Conservation (phyloP, 2,329 filamentous ascomycete species). For the Exserohilum rostratum region DNA sequence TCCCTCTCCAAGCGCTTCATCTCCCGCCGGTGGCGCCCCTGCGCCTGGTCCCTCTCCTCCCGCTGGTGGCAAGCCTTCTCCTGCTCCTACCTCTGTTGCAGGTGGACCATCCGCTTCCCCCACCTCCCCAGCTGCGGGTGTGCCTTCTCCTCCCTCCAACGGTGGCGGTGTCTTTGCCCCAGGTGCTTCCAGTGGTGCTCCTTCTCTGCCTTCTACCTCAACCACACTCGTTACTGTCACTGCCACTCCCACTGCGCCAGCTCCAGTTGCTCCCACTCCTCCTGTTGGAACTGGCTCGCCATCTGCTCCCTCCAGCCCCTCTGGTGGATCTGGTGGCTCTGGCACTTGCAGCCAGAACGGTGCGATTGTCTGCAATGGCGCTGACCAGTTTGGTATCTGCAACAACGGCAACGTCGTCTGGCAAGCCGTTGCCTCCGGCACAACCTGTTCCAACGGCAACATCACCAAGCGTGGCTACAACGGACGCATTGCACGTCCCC, state of each 20-base stretch:
- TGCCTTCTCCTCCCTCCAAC: slow-evolving; percentile 22
- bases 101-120: slow-evolving; percentile 10
- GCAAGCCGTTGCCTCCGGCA: slow-evolving; percentile 53
- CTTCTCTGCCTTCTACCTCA: slow-evolving; percentile 24
- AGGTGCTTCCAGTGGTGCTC: slow-evolving; percentile 22
- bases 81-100: slow-evolving; percentile 2
- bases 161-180: slow-evolving; percentile 43
- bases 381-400: slow-evolving; percentile 51
- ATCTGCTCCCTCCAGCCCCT: slow-evolving; percentile 14
- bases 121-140: slow-evolving; percentile 1
- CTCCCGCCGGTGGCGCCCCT: slow-evolving; percentile 21
- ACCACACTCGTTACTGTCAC: slow-evolving; percentile 42
- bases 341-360: slow-evolving; percentile 43
- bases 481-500: slow-evolving; percentile 39
- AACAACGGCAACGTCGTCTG: slow-evolving; percentile 50
- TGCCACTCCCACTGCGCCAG: slow-evolving; percentile 21
- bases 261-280: slow-evolving; percentile 20
- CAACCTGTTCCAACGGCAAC: slow-evolving; percentile 50
- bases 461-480: slow-evolving; percentile 46
- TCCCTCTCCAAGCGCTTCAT: slow-evolving; percentile 15
- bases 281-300: slow-evolving; percentile 20
- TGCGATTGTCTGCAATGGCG: slow-evolving; percentile 50
- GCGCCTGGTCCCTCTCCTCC: slow-evolving; percentile 12
- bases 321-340: slow-evolving; percentile 15
- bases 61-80: slow-evolving; percentile 11